Evolutionary conservation across 371 early-diverging fungal species (phyloP), one percentile per base, ranked within the genome.

Genomic region (Saksenaea oblongispora): DNA sequence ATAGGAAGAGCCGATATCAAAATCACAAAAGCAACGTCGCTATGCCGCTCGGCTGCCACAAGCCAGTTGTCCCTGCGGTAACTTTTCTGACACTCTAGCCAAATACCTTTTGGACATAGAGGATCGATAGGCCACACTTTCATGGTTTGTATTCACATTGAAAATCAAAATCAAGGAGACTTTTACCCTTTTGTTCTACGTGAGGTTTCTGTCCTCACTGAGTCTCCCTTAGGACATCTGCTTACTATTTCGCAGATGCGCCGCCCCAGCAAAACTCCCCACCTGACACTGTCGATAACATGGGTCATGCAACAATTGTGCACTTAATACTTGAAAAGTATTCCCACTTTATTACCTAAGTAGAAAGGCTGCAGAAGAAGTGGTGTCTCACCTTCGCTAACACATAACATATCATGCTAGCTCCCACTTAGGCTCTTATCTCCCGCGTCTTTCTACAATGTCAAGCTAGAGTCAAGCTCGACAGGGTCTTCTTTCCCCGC

Each of bases 31-130:
- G 89, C 87, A 83, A 82, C 82, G 83, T 87, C 79, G 82, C 86
- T 87, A 81, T 81, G 85, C 76, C 83, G 82, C 82, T 88, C 74
- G 81, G 81, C 81, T 83, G 85, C 84, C 84, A 86, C 85, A 86
- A 84, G 84, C 84, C 84, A 85, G 85, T 86, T 85, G 84, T 84
- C 86, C 83, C 87, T 85, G 83, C 84, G 83, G 86, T 86, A 87
- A 87, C 85, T 87, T 85, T 86, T 85, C 84, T 80, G 82, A 71
- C 86, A 86, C 85, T 84, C 78, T 75, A 75, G 74, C 67, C 78
- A 75, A 67, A 83, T 72, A 75, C 76, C 70, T 71, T 70, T 69
- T 78, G 80, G 61, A 60, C 66, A 71, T 82, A 80, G 80, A 84
- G 85, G 86, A 85, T 84, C 83, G 77, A 81, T 86, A 87, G 86